Conservation (phyloP, 805 yeast species). For the Saturnispora quitensis region DNA sequence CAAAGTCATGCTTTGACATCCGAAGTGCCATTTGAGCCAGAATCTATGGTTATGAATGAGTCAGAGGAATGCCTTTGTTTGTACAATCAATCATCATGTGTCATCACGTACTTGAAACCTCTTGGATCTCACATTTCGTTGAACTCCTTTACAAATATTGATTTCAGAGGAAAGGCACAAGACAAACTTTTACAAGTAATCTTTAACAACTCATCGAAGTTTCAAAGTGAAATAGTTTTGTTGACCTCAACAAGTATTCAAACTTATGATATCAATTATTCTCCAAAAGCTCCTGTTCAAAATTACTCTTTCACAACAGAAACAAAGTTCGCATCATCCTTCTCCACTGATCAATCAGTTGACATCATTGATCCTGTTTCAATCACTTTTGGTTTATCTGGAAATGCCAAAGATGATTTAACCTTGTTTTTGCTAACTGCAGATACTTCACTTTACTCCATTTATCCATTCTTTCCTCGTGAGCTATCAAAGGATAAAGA, state of each 20-base stretch:
- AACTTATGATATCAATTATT: conserved; percentile 29
- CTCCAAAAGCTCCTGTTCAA: conserved; percentile 16
- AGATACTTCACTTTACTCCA: conserved; percentile 50
- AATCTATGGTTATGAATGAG: conserved; percentile 16
- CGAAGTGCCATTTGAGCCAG: conserved; percentile 20
- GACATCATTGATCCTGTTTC: conserved; percentile 30
- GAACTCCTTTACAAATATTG: neutral
- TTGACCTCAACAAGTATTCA: conserved; percentile 30
- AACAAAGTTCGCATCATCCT: conserved; percentile 3
- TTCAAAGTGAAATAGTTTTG: conserved; percentile 35
- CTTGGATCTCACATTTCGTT: conserved; percentile 12
- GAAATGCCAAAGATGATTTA: conserved; percentile 23
- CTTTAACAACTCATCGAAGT: conserved; percentile 38
- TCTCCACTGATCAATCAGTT: conserved; percentile 3
- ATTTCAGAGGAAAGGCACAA: conserved; percentile 1
- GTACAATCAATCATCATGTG: conserved; percentile 15
- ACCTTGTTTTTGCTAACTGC: conserved; percentile 43
- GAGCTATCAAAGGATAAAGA: conserved; percentile 30
- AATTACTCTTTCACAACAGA: conserved; percentile 14
- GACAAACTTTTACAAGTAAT: conserved; percentile 29
- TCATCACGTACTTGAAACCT: conserved; percentile 15
- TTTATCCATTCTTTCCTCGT: conserved; percentile 58
- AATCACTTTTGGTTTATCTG: conserved; percentile 35
- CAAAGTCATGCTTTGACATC: conserved; percentile 10
- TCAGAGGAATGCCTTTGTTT: conserved; percentile 23